These are phyloP conservation scores for Nakaseomyces sp. DNA, from an alignment of 1,139 yeast species.

Conservation along the genomic window DNA sequence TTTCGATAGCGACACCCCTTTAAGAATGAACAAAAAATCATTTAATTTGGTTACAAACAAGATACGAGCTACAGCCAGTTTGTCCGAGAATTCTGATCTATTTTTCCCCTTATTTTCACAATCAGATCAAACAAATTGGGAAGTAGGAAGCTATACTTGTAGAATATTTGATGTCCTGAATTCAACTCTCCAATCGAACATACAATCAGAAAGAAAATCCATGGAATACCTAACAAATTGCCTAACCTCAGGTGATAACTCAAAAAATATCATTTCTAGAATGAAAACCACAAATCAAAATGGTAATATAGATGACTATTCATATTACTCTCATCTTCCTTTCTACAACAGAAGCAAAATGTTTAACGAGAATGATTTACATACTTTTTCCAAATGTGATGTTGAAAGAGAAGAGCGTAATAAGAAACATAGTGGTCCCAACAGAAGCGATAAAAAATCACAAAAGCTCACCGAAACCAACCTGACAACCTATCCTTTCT, in stretches of 20 bases:
- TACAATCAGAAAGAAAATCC: constrained; percentile 13
- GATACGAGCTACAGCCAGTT: constrained; percentile 20
- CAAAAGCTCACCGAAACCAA: constrained; percentile 1
- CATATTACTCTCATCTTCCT: constrained; percentile 17
- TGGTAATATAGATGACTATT: constrained; percentile 11
- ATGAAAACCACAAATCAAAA: constrained; percentile 10
- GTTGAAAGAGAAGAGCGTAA: constrained; percentile 27
- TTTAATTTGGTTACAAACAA: constrained; percentile 18
- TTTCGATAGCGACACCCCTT: constrained; percentile 9
- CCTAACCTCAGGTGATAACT: constrained; percentile 17
- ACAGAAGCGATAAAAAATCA: not conserved
- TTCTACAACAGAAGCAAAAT: constrained; percentile 9
- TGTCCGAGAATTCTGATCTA: constrained; percentile 25
- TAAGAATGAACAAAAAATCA: constrained; percentile 10
- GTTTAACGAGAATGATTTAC: constrained; percentile 11
- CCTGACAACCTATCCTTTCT: not conserved
- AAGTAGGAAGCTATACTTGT: constrained; percentile 20
- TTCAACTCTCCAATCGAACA: constrained; percentile 16
- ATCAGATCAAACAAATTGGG: constrained; percentile 22
- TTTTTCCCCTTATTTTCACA: constrained; percentile 25
- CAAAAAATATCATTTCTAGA: constrained; percentile 20
- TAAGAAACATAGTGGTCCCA: not conserved
- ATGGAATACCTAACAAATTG: constrained; percentile 19
- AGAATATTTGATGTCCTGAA: constrained; percentile 21
- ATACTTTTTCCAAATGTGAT: constrained; percentile 32